Evolutionary conservation across 164 flowering plant genomes (phyloP).

Genomic region (Platanus orientalis): DNA sequence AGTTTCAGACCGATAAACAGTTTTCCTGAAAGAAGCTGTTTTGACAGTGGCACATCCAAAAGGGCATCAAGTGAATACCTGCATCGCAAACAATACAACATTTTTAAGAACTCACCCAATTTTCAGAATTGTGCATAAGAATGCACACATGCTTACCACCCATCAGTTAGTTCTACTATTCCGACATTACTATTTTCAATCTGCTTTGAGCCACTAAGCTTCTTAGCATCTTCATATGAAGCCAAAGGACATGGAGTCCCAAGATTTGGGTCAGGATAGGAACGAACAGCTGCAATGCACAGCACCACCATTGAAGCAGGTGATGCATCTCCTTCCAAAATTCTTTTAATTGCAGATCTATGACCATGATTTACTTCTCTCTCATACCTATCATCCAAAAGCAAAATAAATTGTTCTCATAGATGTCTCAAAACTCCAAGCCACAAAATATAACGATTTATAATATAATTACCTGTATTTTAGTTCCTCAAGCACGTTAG

Average conservation of each 20-base stretch:
- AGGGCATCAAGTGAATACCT: conserved; percentile 82
- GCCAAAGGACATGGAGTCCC: conserved; percentile 7
- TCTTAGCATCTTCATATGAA: conserved; percentile 17
- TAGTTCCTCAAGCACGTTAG: conserved; percentile 87
- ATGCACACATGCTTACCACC: conserved; percentile 64
- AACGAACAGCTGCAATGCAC: conserved; percentile 66
- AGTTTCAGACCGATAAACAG: conserved; percentile 92
- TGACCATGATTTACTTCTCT: conserved; percentile 94
- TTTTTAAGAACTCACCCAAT: conserved; percentile 2
- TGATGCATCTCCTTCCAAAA: conserved; percentile 81
- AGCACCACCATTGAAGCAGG: conserved; percentile 74
- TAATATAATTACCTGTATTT: conserved; percentile 61
- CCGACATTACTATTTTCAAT: conserved; percentile 20
- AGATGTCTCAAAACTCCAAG: neutral
- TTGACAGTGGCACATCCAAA: conserved; percentile 63
- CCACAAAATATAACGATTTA: neutral
- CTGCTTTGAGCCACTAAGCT: conserved; percentile 12
- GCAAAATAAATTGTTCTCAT: conserved; percentile 5
- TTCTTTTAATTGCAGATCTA: conserved; percentile 80
- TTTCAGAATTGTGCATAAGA: neutral
- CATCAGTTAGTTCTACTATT: conserved; percentile 86
- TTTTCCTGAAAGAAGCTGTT: conserved; percentile 58
- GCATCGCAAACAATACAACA: conserved; percentile 13
- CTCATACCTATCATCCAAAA: conserved; percentile 61
- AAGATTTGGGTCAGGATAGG: conserved; percentile 13